Percentiles rank a stretch among this genome's conserved stretches.
These are phyloP conservation scores for Wakefieldia striispora DNA, from an alignment of 768 basidiomycete species.

Conservation along the genomic window DNA sequence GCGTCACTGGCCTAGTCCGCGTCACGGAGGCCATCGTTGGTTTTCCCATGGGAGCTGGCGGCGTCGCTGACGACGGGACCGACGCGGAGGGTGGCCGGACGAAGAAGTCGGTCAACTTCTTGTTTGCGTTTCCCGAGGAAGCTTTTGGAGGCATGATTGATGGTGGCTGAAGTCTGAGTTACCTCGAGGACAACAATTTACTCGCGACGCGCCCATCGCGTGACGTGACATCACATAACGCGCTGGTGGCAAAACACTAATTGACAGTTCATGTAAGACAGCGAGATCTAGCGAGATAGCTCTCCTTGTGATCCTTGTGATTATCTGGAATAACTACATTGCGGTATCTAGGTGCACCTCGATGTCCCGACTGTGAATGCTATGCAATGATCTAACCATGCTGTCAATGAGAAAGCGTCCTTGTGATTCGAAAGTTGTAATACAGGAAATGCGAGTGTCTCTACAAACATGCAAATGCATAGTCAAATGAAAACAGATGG, in stretches of 20 bases:
- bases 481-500: conserved; percentile 4
- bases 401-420: conserved; percentile 28
- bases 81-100: conserved; percentile 28
- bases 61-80: conserved; percentile 10
- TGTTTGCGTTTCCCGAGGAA: conserved; percentile 14
- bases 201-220: conserved; percentile 10
- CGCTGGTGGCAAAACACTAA: not conserved
- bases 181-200: too few species aligned
- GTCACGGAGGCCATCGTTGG: conserved; percentile 3
- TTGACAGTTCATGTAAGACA: not conserved
- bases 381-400: conserved; percentile 4
- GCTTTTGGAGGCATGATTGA: conserved; percentile 24
- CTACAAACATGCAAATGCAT: conserved; percentile 3
- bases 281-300: not conserved
- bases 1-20: conserved; percentile 8
- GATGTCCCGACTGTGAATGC: conserved; percentile 2
- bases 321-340: conserved; percentile 2
- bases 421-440: not conserved
- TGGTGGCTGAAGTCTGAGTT: not conserved
- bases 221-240: conserved; percentile 15
- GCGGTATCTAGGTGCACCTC: not conserved
- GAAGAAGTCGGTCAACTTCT: conserved; percentile 48
- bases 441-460: conserved; percentile 6
- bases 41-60: not conserved
- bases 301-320: not conserved